A percentile compares a stretch with the other conserved stretches of the same genome.
phyloP scores from a whole-genome alignment of 2,329 filamentous ascomycete genomes.

The Fusarium heterosporum region DNA sequence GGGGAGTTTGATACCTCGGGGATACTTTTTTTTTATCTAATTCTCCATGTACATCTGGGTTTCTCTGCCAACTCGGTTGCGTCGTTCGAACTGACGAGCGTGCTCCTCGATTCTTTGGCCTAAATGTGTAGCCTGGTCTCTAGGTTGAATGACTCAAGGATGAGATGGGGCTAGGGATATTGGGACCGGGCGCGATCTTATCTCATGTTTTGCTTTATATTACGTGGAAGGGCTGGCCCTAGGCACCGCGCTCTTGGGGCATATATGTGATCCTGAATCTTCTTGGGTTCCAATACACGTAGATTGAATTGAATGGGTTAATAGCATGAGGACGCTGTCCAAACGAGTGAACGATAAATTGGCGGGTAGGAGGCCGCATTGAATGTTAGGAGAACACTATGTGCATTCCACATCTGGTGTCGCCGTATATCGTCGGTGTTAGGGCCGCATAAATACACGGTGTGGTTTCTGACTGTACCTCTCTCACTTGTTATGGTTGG shows the following conservation, averaged over 20 bases:
- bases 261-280: background rate
- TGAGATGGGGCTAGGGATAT: conserved; percentile 1
- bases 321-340: conserved; percentile 13
- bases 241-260: background rate
- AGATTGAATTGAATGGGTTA: background rate
- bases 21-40: conserved; percentile 10
- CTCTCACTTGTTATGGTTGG: no score
- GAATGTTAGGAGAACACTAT: conserved; percentile 26
- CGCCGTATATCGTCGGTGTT: background rate
- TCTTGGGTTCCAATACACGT: background rate
- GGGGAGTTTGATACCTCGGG: conserved; percentile 49
- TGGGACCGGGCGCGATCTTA: conserved; percentile 21
- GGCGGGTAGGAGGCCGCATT: conserved; percentile 4
- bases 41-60: conserved; percentile 20
- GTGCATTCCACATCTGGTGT: conserved; percentile 14
- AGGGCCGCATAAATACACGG: background rate
- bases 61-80: conserved; percentile 1
- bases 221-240: background rate
- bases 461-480: no score
- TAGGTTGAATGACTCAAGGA: background rate
- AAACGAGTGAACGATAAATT: conserved; percentile 25
- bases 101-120: background rate
- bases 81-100: background rate
- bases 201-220: conserved; percentile 1
- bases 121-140: background rate